Evolutionary conservation across 225 moss, liverwort and hornwort genomes (phyloP).

Genomic region (Pleurozium schreberi): DNA sequence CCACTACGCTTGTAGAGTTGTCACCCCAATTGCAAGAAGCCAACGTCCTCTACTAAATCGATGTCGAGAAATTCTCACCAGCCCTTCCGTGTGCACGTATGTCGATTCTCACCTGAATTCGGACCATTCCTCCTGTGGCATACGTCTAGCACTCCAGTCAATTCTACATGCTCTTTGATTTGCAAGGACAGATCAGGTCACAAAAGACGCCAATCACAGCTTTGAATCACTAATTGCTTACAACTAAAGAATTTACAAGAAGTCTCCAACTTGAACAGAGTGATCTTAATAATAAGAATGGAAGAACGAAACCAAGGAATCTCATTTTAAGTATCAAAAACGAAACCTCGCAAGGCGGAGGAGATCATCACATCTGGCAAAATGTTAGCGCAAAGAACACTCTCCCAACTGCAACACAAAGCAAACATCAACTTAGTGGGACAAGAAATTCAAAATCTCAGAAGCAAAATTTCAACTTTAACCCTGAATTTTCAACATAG

Average conservation of each 20-base stretch:
- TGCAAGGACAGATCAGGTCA: too few relatives aligned
- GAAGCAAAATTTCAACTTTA: neutral
- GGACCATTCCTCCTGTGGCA: too few relatives aligned
- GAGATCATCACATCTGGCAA: neutral
- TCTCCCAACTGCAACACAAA: conserved; percentile 26
- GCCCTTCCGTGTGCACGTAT: too few relatives aligned
- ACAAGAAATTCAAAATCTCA: neutral
- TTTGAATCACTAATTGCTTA: neutral
- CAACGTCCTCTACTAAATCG: too few relatives aligned
- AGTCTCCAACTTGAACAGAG: neutral
- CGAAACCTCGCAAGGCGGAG: neutral
- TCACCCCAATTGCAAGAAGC: too few relatives aligned
- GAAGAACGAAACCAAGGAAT: neutral
- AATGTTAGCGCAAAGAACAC: neutral
- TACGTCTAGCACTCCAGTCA: too few relatives aligned
- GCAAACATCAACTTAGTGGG: neutral
- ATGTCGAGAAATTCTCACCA: too few relatives aligned
- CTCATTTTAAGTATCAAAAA: neutral
- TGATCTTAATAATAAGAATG: neutral
- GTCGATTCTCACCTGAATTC: too few relatives aligned
- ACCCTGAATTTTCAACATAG: neutral
- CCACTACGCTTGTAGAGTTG: too few relatives aligned
- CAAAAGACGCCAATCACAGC: neutral
- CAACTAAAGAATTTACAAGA: neutral
- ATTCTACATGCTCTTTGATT: too few relatives aligned